A percentile compares a stretch with the other conserved stretches of the same genome.
phyloP scores from a whole-genome alignment of 441 rosid genomes.

The Codiaeum variegatum region DNA sequence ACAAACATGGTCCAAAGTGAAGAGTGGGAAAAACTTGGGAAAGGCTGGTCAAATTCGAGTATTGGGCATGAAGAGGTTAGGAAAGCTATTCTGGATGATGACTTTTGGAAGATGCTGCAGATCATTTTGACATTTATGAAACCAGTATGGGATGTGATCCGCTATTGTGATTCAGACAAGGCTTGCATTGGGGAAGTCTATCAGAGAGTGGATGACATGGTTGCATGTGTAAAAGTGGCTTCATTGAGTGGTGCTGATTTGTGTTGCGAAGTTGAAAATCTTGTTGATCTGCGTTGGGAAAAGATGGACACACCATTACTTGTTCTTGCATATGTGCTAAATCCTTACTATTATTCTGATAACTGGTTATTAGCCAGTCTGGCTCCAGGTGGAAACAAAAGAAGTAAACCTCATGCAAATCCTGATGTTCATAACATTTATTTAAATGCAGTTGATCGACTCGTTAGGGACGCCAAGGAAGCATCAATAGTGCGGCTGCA shows the following conservation, averaged over 20 bases:
- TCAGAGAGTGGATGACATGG: neutral
- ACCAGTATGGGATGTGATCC: neutral
- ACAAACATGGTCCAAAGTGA: neutral
- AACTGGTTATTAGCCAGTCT: neutral
- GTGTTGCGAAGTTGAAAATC: neutral
- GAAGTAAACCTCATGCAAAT: neutral
- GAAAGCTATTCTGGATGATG: slow-evolving; percentile 1
- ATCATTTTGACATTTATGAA: neutral
- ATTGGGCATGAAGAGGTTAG: neutral
- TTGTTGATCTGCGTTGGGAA: neutral
- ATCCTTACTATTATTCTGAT: neutral
- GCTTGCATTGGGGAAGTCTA: neutral
- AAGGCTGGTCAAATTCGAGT: slow-evolving; percentile 1
- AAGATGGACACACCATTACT: neutral
- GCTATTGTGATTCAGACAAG: neutral
- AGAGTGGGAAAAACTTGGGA: neutral
- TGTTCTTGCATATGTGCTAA: neutral
- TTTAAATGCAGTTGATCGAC: neutral
- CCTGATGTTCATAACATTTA: neutral
- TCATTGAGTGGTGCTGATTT: neutral
- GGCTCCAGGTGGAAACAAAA: neutral
- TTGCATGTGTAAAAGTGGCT: neutral
- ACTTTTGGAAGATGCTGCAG: neutral
- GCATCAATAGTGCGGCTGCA: neutral
- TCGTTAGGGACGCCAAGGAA: neutral